Conservation (phyloP, 768 basidiomycete species). For the Auricularia cornea region DNA sequence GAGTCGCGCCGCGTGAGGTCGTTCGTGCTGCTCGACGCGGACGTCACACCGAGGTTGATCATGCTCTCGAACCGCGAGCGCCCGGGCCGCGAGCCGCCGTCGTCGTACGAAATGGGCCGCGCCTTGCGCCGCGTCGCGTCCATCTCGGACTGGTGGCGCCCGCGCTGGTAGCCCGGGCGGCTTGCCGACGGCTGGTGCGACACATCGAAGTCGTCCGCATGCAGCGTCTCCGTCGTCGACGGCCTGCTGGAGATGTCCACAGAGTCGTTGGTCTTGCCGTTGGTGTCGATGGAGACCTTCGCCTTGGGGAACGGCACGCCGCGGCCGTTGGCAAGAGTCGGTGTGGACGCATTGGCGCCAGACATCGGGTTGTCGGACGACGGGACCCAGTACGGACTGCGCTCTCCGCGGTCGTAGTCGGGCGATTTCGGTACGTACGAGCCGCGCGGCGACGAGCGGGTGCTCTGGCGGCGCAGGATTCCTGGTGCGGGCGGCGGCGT, state of each 20-base stretch:
- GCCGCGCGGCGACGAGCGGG: conserved; percentile 1
- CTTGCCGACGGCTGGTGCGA: neutral
- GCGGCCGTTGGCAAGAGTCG: neutral
- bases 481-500: neutral
- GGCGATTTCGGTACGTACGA: conserved; percentile 3
- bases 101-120: conserved; percentile 63
- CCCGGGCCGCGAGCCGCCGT: conserved; percentile 37
- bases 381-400: neutral
- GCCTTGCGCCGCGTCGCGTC: conserved; percentile 46
- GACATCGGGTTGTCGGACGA: neutral
- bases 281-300: neutral
- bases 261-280: neutral
- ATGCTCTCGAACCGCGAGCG: conserved; percentile 67
- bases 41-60: conserved; percentile 46
- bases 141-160: conserved; percentile 19
- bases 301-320: neutral
- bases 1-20: conserved; percentile 47
- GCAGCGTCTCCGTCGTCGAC: neutral
- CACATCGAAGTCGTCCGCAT: neutral
- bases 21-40: conserved; percentile 43
- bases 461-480: neutral
- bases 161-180: conserved; percentile 10
- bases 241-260: neutral
- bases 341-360: neutral
- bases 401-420: neutral